Evolutionary conservation across 192 early-diverging fungal species (phyloP), one percentile per base, ranked within the genome.

Genomic region (Coemansia umbellata): DNA sequence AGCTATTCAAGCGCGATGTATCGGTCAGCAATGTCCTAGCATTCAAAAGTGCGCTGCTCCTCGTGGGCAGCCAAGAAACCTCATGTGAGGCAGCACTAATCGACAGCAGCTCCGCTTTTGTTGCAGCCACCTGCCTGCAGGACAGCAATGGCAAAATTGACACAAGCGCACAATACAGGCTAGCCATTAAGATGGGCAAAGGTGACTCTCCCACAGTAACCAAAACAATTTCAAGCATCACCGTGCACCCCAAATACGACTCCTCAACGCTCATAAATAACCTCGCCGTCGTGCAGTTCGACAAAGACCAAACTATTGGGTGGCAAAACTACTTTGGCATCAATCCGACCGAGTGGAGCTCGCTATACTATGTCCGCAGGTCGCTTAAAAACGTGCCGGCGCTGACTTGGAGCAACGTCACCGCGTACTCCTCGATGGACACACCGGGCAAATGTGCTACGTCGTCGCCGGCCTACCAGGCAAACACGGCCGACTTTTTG

Each of bases 91-190:
- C 58, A 0, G 71, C 60, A 2, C 55, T 67, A 10, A 37, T 74
- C 22, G 71, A 74, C 47, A 74, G 60, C 47, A 26, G 55, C 15
- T 58, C 71, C 0, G 71, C 55, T 0, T 51, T 74, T 52, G 13
- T 74, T 13, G 59, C 71, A 14, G 71, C 71, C 18, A 74, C 63
- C 47, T 74, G 71, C 32, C 55, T 74, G 0, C 21, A 60, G 14
- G 55, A 41, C 23, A 18, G 24, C 0, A 47, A 52, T 10, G 21
- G 35, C 23, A 54, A 50, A 13, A 13, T 58, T 0, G 64, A 66
- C 31, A 41, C 10, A 28, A 30, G 19, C 15, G 11, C 13, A 14
- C 31, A 15, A 1, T 74, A 74, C 32, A 47, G 62, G 39, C 15
- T 74, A 9, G 32, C 44, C 1, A 40, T 62, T 6, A 66, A 58